A percentile compares a stretch with the other conserved stretches of the same genome.
phyloP scores from a whole-genome alignment of 352 stramenopile genomes.

The Phytophthora syringae region DNA sequence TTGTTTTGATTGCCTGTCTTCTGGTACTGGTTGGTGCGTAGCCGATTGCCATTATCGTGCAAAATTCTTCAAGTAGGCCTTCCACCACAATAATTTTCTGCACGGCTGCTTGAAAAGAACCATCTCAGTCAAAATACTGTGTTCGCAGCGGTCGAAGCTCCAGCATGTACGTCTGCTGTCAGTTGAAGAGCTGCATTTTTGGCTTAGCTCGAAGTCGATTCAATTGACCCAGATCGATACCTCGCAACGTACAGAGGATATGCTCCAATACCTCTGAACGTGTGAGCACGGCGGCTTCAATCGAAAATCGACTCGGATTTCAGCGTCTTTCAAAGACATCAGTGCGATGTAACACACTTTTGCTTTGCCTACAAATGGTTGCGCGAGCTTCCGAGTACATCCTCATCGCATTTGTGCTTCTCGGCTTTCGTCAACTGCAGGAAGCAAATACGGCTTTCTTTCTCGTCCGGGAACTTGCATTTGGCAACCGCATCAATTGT shows the following conservation, averaged over 20 bases:
- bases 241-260: conserved; percentile 9
- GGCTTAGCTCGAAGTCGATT: too few species aligned
- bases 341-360: conserved; percentile 10
- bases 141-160: too few species aligned
- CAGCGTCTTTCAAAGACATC: background rate
- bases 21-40: too few species aligned
- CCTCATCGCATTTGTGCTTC: too few species aligned
- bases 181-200: too few species aligned
- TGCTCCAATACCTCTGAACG: background rate
- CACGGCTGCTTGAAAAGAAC: background rate
- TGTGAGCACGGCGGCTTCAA: background rate
- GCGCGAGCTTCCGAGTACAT: conserved; percentile 3
- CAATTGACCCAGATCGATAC: too few species aligned
- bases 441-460: too few species aligned
- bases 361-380: conserved; percentile 3
- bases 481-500: conserved; percentile 14
- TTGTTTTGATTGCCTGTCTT: conserved; percentile 33
- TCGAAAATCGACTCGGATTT: conserved; percentile 3
- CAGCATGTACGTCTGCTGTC: too few species aligned
- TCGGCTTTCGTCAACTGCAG: too few species aligned
- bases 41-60: too few species aligned
- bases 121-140: too few species aligned
- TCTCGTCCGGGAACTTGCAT: background rate
- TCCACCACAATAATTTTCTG: background rate
- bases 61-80: background rate